Evolutionary conservation across 768 basidiomycete genomes (phyloP).

Genomic region (Podaxis sp.): DNA sequence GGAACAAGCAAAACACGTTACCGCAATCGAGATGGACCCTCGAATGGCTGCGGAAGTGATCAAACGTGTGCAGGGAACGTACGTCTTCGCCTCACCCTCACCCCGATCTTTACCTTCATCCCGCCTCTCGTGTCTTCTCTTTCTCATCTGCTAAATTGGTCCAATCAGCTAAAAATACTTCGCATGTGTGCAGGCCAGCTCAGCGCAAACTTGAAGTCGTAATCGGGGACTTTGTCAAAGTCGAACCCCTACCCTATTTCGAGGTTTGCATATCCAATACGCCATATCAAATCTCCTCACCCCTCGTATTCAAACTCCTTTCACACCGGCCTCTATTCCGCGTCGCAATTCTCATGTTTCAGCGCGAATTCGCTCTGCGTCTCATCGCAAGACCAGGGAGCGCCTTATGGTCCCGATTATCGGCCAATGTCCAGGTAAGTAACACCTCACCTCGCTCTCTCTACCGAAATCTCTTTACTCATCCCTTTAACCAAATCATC

Average conservation of each 20-base stretch:
- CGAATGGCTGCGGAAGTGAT: conserved; percentile 98
- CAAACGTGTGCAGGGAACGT: conserved; percentile 98
- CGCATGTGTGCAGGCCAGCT: conserved; percentile 66
- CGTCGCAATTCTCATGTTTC: conserved; percentile 98
- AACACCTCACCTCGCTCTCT: not conserved
- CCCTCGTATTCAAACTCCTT: conserved; percentile 93
- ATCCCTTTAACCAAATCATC: not conserved
- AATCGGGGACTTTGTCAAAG: conserved; percentile 98
- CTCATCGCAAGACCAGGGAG: conserved; percentile 85
- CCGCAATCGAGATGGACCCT: conserved; percentile 97
- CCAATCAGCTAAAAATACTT: not conserved
- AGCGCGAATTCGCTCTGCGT: conserved; percentile 95
- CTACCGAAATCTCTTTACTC: not conserved
- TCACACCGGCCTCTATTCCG: conserved; percentile 95
- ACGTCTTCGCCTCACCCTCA: conserved; percentile 37
- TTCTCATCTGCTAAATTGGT: not conserved
- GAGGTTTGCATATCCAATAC: conserved; percentile 99
- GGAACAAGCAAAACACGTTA: conserved; percentile 89
- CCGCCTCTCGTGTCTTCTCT: not conserved
- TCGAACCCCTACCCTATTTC: conserved; percentile 90
- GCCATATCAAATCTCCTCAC: conserved; percentile 98
- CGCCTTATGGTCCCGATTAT: conserved; percentile 88
- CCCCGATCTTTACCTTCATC: conserved; percentile 4
- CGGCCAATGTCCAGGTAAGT: conserved; percentile 85
- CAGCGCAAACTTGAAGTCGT: conserved; percentile 94